Conservation (phyloP, 176 grass and related monocot genomes). For the Ananas comosus region DNA sequence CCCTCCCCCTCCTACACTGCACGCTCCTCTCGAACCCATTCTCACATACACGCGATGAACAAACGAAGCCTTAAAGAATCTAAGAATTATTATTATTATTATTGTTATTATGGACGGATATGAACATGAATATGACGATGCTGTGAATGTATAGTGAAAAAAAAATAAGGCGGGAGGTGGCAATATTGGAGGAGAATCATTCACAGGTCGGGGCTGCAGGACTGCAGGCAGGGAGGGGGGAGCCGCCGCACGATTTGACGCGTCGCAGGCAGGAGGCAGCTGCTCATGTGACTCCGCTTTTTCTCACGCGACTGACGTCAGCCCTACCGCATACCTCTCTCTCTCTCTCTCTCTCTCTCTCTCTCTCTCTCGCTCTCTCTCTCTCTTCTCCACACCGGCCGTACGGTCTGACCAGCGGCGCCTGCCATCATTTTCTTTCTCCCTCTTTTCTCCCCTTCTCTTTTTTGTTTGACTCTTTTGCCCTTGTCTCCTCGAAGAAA, state of each 20-base stretch:
- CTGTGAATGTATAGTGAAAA: too few species aligned
- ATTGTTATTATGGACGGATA: too few species aligned
- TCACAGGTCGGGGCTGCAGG: too few species aligned
- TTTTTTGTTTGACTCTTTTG: neutral
- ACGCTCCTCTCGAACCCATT: neutral
- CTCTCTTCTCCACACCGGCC: conserved; percentile 24
- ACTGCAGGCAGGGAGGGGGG: neutral
- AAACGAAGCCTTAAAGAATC: too few species aligned
- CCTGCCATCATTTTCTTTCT: conserved; percentile 25
- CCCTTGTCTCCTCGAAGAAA: conserved; percentile 7
- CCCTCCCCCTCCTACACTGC: neutral
- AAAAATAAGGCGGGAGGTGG: too few species aligned
- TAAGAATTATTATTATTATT: too few species aligned
- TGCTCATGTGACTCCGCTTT: conserved; percentile 1
- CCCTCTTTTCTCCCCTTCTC: too few species aligned
- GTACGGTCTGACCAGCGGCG: conserved; percentile 34
- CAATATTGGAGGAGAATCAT: too few species aligned
- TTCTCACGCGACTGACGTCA: conserved; percentile 46
- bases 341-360: conserved; percentile 17
- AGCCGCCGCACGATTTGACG: conserved; percentile 89
- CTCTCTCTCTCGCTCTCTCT: conserved; percentile 11
- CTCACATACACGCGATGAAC: too few species aligned
- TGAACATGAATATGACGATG: too few species aligned
- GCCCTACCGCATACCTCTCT: conserved; percentile 46
- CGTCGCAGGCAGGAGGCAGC: conserved; percentile 39